These are phyloP conservation scores for Baorangia bicolor DNA, from an alignment of 768 basidiomycete genomes.

Conservation along the genomic window DNA sequence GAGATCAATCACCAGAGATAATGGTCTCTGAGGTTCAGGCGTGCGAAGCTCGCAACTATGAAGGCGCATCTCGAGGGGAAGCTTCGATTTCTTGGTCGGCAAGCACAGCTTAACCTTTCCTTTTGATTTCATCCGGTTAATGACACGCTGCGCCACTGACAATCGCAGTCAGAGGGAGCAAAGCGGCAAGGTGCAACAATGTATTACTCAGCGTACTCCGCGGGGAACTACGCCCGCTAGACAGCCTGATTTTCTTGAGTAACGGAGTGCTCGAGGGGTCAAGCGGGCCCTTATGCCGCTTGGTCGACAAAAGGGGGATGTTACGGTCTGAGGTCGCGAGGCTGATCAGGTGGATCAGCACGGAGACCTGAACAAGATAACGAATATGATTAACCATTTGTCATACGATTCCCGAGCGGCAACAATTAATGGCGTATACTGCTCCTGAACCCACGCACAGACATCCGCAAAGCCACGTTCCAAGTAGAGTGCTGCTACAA, in stretches of 20 bases:
- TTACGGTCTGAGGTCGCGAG: conserved; percentile 1
- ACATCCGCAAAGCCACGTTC: conserved; percentile 40
- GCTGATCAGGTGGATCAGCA: conserved; percentile 16
- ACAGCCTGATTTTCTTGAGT: conserved; percentile 23
- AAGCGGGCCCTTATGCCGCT: conserved; percentile 7
- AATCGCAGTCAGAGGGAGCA: conserved; percentile 3
- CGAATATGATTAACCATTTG: conserved; percentile 18
- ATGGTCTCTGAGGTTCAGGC: not conserved
- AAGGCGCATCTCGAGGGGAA: conserved; percentile 18
- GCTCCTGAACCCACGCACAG: conserved; percentile 37
- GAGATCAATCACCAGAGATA: conserved; percentile 22
- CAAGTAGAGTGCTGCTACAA: conserved; percentile 43
- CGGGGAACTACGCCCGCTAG: conserved; percentile 15
- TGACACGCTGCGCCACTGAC: conserved; percentile 28
- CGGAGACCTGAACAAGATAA: not conserved
- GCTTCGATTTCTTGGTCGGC: conserved; percentile 15
- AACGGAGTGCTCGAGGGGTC: conserved; percentile 4
- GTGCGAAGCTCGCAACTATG: conserved; percentile 8
- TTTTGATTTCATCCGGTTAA: conserved; percentile 27
- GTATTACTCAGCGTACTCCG: conserved; percentile 23
- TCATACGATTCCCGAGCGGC: conserved; percentile 31
- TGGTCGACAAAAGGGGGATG: conserved; percentile 7
- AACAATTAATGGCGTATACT: conserved; percentile 39
- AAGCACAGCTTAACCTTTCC: conserved; percentile 24
- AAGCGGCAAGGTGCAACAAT: not conserved